Percentiles rank a stretch among this genome's conserved stretches.
phyloP scores from a whole-genome alignment of 202 grass and related monocot species.

The Panicum hallii region DNA sequence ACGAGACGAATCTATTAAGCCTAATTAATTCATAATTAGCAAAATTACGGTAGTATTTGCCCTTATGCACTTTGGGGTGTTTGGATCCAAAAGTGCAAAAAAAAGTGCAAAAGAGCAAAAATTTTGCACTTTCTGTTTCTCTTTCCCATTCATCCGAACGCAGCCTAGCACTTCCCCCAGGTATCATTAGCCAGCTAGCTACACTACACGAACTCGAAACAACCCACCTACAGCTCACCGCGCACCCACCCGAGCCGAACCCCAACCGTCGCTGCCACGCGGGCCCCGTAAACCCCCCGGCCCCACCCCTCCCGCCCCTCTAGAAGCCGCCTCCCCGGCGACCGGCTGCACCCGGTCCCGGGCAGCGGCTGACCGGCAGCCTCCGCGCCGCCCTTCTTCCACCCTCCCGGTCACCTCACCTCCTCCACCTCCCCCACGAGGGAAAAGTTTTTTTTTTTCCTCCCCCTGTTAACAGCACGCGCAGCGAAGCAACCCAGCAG shows the following conservation, averaged over 20 bases:
- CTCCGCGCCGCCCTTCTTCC: slow-evolving; percentile 20
- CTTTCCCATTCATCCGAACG: too few relatives aligned
- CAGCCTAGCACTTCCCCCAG: not conserved
- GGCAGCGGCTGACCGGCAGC: slow-evolving; percentile 42
- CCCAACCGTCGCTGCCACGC: not conserved
- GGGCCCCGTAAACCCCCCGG: slow-evolving; percentile 13
- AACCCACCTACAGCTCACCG: slow-evolving; percentile 44
- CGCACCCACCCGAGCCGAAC: not conserved
- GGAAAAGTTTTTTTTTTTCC: not conserved
- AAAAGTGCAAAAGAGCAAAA: too few relatives aligned
- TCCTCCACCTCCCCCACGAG: not conserved
- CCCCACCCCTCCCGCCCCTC: not conserved
- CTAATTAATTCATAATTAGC: too few relatives aligned
- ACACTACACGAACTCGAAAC: not conserved
- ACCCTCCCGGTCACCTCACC: slow-evolving; percentile 37
- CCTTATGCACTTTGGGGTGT: too few relatives aligned
- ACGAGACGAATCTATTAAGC: too few relatives aligned
- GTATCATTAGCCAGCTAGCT: slow-evolving; percentile 28
- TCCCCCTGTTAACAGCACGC: slow-evolving; percentile 36
- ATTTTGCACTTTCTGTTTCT: too few relatives aligned
- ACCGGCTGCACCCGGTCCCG: slow-evolving; percentile 48
- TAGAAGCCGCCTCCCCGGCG: slow-evolving; percentile 33
- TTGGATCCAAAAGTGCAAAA: too few relatives aligned
- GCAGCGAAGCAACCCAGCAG: slow-evolving; percentile 48
- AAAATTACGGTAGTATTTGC: too few relatives aligned